A percentile compares a stretch with the other conserved stretches of the same genome.
These are phyloP conservation scores for Rhizoctonia solani DNA, from an alignment of 1,284 basidiomycete genomes.

Conservation along the genomic window DNA sequence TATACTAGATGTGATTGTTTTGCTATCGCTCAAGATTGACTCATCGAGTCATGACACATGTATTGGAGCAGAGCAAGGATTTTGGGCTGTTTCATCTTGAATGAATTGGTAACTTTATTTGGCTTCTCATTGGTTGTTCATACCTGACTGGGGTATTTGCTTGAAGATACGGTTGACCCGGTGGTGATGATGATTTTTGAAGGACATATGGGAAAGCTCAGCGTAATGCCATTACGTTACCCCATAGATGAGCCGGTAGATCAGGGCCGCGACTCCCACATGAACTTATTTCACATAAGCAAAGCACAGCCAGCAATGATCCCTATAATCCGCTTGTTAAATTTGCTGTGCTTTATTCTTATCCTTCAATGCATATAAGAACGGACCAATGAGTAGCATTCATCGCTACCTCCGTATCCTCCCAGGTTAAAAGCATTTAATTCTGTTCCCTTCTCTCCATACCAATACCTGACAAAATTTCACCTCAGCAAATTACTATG, in stretches of 20 bases:
- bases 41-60: no score
- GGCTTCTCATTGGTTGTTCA: no score
- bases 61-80: no score
- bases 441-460: no score
- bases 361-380: background rate
- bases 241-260: background rate
- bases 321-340: background rate
- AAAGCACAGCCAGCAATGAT: slow-evolving; percentile 4
- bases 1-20: no score
- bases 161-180: background rate
- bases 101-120: background rate
- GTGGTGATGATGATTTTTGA: background rate
- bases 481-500: background rate
- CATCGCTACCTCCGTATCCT: no score
- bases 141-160: background rate
- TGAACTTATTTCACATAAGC: background rate
- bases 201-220: no score
- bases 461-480: background rate
- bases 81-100: background rate
- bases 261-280: background rate
- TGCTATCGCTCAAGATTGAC: no score
- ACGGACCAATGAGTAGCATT: background rate
- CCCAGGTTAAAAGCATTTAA: no score
- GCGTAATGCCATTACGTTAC: slow-evolving; percentile 3
- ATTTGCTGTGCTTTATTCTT: slow-evolving; percentile 3